Base-by-base conservation (phyloP, 2,329 filamentous ascomycete species). In the Colletotrichum sp. region DNA sequence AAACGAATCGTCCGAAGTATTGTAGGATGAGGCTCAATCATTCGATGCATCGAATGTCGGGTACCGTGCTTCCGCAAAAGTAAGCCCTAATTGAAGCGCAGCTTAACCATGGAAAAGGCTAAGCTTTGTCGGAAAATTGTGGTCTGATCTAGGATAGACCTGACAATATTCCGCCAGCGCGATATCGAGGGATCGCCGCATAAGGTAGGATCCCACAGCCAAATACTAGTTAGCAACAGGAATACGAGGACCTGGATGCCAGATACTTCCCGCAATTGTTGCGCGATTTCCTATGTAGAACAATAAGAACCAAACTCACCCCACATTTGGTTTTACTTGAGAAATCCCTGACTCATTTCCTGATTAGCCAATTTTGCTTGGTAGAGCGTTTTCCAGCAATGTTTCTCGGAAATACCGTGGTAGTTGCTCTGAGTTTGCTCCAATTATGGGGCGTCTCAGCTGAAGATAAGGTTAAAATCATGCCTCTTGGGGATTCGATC, bases 401-500 rank as follows among this genome's bases (percentile, higher is more conserved):
- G 59, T 32, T 34, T 62, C 28, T 32, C 28, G 28, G 18, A 32
- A n/a, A 32, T 9, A 2, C 44, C n/a, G 44, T 32, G 18, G 9
- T 68, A 9, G 7, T 55, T 18, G 44, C 64, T 28, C 8, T 69
- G 36, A 15, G 32, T 26, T 34, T 60, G n/a, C 36, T 64, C 5
- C 64, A 28, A 34, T 22, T 28, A 28, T 64, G 57, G 44, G 9
- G 24, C 8, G 57, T 44, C 39, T 44, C 39, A 30, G 57, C 57
- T 8, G 34, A 59, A 32, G 57, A 55, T 34, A 73, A 76, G 64
- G 28, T 69, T 32, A 69, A 52, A n/a, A 79, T 81, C 63, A 80
- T 81, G 79, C 28, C 79, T 6, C 75, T 82, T 1, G 81, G 80
- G 12, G 80, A 81, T 22, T 81, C 79, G 48, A 81, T 81, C 66